Percentiles rank a stretch among this genome's conserved stretches.
Conservation (phyloP, 2,329 filamentous ascomycete genomes). For the Sporothrix protearum region DNA sequence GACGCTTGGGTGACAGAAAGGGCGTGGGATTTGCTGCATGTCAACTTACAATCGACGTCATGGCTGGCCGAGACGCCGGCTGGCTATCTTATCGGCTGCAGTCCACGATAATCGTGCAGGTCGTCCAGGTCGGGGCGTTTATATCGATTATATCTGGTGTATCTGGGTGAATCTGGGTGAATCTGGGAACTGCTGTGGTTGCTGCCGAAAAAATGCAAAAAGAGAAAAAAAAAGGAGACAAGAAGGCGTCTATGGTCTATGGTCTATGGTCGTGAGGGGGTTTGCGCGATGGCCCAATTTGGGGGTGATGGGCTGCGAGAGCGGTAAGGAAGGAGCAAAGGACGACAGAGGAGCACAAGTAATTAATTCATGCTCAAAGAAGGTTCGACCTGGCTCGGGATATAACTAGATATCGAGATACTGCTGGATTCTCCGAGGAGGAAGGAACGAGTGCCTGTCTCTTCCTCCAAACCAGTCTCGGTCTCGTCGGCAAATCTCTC, state of each 20-base stretch:
- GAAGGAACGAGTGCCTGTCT: constrained; percentile 1
- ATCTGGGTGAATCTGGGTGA: no score
- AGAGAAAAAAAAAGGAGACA: neutral
- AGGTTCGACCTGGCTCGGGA: neutral
- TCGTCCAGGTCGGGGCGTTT: constrained; percentile 12
- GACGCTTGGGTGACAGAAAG: constrained; percentile 4
- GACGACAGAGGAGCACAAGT: neutral
- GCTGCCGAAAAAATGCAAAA: neutral
- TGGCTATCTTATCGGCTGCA: constrained; percentile 27
- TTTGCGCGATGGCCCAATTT: neutral
- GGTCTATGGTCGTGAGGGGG: neutral
- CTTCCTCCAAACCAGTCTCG: neutral
- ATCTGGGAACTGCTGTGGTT: neutral
- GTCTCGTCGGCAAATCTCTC: constrained; percentile 8
- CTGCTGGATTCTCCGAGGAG: neutral
- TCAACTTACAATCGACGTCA: constrained; percentile 37
- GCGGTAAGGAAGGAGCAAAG: neutral
- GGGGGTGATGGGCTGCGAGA: neutral
- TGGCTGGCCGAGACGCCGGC: constrained; percentile 28
- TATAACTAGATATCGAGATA: neutral
- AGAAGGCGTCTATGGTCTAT: neutral
- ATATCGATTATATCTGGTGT: neutral
- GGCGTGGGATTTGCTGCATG: neutral
- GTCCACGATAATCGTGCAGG: constrained; percentile 12
- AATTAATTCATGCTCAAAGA: neutral